These are phyloP conservation scores for Paraphaeosphaeria sporulosa DNA, from an alignment of 2,329 filamentous ascomycete species.

Conservation along the genomic window DNA sequence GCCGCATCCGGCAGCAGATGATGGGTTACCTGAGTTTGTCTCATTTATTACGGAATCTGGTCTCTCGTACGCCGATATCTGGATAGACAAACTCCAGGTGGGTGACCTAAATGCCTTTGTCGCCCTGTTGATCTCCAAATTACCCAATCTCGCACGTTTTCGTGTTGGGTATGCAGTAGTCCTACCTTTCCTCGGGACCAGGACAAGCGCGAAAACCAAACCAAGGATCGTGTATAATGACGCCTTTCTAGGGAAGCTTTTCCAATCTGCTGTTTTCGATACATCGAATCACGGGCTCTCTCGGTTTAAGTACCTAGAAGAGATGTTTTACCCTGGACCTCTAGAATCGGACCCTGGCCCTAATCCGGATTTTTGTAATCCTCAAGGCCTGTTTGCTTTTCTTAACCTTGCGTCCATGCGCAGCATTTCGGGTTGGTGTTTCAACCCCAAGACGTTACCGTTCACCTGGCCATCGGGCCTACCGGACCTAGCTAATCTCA, in stretches of 20 bases:
- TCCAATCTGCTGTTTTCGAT: conserved; percentile 9
- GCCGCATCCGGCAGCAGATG: conserved; percentile 4
- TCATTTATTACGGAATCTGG: conserved; percentile 3
- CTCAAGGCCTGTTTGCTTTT: conserved; percentile 1
- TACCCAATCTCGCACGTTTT: conserved; percentile 3
- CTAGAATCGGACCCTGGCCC: neutral
- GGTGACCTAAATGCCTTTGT: conserved; percentile 8
- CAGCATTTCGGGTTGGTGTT: conserved; percentile 5
- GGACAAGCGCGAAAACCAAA: neutral
- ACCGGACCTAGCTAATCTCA: conserved; percentile 1
- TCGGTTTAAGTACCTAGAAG: conserved; percentile 1
- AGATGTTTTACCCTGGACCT: conserved; percentile 5
- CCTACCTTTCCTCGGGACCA: neutral
- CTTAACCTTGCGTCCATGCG: conserved; percentile 6
- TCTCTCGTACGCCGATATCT: conserved; percentile 4
- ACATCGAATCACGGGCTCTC: conserved; percentile 1
- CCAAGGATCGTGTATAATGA: conserved; percentile 1
- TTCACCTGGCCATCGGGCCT: conserved; percentile 6
- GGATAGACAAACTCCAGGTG: conserved; percentile 3
- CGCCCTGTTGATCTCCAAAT: conserved; percentile 1
- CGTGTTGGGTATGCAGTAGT: conserved; percentile 5
- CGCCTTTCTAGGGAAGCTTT: conserved; percentile 5
- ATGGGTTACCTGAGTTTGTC: conserved; percentile 5
- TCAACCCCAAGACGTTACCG: conserved; percentile 1
- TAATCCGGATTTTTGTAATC: conserved; percentile 6